phyloP scores from a whole-genome alignment of 2,329 filamentous ascomycete genomes.

The Botrytis fabae region DNA sequence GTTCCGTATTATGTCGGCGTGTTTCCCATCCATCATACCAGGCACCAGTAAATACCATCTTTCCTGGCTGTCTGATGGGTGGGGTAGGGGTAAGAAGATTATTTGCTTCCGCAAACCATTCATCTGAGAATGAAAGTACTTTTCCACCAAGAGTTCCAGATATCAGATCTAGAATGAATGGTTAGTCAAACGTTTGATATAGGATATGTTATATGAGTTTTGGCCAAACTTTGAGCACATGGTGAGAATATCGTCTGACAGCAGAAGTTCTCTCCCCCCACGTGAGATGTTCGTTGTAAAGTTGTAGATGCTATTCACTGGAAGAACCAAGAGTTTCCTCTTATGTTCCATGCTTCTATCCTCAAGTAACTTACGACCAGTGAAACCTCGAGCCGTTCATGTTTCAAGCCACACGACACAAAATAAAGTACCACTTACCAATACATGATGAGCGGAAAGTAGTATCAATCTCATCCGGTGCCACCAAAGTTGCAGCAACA shows the following conservation, averaged over 20 bases:
- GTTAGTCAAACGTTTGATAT: constrained; percentile 22
- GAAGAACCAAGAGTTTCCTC: neutral
- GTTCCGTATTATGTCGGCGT: constrained; percentile 61
- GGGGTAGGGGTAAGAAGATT: constrained; percentile 65
- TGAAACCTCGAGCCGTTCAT: neutral
- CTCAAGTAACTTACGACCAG: neutral
- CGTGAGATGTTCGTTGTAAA: neutral
- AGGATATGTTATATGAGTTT: neutral
- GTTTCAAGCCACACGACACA: neutral
- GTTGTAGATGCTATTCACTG: neutral
- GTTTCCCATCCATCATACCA: constrained; percentile 75
- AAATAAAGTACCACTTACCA: constrained; percentile 47
- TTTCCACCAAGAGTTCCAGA: constrained; percentile 62
- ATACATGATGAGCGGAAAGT: constrained; percentile 63
- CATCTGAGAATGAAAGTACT: constrained; percentile 64
- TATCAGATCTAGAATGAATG: constrained; percentile 53
- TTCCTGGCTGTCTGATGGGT: constrained; percentile 62
- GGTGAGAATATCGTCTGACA: neutral
- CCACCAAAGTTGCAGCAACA: constrained; percentile 51
- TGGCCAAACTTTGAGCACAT: neutral
- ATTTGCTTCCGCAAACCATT: constrained; percentile 67
- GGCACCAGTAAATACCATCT: constrained; percentile 68
- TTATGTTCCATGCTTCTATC: neutral
- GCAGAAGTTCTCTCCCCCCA: neutral
- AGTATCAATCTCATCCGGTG: constrained; percentile 57